Conservation (phyloP, 1,284 basidiomycete genomes). For the Coniferiporia weirii region DNA sequence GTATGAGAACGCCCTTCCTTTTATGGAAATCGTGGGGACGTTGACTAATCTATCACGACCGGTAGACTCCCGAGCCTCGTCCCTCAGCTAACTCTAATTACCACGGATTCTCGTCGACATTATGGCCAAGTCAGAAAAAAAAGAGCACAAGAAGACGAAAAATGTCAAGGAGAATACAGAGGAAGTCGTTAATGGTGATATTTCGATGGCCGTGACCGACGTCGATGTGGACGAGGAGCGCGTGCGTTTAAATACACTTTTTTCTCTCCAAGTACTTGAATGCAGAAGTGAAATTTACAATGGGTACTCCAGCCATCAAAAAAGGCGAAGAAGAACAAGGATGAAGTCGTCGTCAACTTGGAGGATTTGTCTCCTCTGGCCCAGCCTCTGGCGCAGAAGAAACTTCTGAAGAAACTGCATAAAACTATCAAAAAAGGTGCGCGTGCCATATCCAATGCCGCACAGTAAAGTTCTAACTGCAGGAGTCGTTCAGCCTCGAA, state of each 20-base stretch:
- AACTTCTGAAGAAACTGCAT: slow-evolving; percentile 87
- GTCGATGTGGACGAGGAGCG: slow-evolving; percentile 47
- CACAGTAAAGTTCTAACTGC: background rate
- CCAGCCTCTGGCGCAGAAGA: slow-evolving; percentile 85
- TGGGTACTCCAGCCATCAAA: slow-evolving; percentile 40
- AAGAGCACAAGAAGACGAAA: slow-evolving; percentile 51
- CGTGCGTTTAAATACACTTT: slow-evolving; percentile 1
- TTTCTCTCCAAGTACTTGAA: background rate
- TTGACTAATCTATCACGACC: no score
- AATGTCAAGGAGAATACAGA: slow-evolving; percentile 35
- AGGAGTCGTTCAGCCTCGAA: slow-evolving; percentile 64
- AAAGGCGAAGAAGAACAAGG: slow-evolving; percentile 50
- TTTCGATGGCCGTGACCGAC: slow-evolving; percentile 33
- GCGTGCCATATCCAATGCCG: slow-evolving; percentile 21
- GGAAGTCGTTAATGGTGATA: slow-evolving; percentile 24
- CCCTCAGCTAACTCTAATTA: no score
- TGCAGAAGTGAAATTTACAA: background rate
- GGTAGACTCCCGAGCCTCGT: no score
- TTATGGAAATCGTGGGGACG: no score
- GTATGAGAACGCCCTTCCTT: no score
- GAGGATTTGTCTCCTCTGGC: slow-evolving; percentile 90
- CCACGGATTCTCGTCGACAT: background rate
- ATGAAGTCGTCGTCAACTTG: slow-evolving; percentile 63
- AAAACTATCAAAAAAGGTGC: slow-evolving; percentile 89
- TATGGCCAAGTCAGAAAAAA: slow-evolving; percentile 67